Evolutionary conservation across 2,329 filamentous ascomycete genomes (phyloP).

Genomic region (Exophiala oligosperma): DNA sequence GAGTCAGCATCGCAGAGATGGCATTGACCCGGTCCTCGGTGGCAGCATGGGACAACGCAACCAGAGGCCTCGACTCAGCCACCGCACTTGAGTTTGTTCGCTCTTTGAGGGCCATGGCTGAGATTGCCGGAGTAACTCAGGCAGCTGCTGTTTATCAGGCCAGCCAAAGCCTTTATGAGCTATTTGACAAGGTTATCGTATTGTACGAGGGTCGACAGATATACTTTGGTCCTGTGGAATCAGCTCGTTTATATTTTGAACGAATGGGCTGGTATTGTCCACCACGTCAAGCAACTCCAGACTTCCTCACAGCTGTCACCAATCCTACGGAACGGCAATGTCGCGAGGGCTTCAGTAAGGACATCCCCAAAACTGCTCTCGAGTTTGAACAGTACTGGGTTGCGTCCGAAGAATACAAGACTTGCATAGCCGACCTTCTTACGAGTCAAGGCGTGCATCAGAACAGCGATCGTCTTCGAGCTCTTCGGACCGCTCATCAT

Average conservation of each 20-base stretch:
- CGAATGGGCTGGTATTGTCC: constrained; percentile 62
- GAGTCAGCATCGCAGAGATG: constrained; percentile 67
- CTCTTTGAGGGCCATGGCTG: constrained; percentile 50
- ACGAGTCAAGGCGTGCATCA: constrained; percentile 50
- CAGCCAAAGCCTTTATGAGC: constrained; percentile 53
- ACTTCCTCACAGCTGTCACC: constrained; percentile 66
- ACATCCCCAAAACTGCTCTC: constrained; percentile 45
- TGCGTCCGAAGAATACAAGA: constrained; percentile 6
- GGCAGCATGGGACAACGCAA: constrained; percentile 55
- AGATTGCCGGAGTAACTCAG: constrained; percentile 50
- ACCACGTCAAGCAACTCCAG: constrained; percentile 63
- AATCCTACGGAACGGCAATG: constrained; percentile 53
- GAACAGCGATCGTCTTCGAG: constrained; percentile 53
- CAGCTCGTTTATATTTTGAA: constrained; percentile 66
- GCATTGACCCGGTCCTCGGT: constrained; percentile 35
- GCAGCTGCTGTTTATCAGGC: constrained; percentile 60
- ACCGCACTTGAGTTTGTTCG: constrained; percentile 60
- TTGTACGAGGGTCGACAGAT: constrained; percentile 66
- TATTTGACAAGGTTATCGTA: constrained; percentile 70
- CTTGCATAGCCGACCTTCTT: constrained; percentile 46
- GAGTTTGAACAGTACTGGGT: constrained; percentile 51
- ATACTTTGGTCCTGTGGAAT: constrained; percentile 61
- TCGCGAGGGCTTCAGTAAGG: constrained; percentile 41
- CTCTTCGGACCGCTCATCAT: constrained; percentile 55
- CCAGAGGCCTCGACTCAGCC: constrained; percentile 54